Conservation (phyloP, 768 basidiomycete species). For the Leccinum fibrillosum region DNA sequence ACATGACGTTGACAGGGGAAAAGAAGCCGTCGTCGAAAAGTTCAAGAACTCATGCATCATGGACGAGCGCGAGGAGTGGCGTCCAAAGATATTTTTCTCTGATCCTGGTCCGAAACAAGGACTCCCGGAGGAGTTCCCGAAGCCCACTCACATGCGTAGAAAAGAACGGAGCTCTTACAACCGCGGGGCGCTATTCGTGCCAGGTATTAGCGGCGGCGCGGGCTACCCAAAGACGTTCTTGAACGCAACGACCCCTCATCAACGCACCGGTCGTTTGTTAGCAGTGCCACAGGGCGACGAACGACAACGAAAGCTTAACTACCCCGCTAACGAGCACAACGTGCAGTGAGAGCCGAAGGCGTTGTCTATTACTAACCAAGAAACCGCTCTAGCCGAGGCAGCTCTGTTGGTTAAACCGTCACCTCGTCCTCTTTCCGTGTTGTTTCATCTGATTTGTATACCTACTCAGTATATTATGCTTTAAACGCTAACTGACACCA, state of each 20-base stretch:
- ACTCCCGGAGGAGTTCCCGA: constrained; percentile 75
- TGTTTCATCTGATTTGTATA: constrained; percentile 28
- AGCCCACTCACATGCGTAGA: constrained; percentile 74
- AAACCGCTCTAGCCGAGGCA: not conserved
- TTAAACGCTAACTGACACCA: constrained; percentile 27
- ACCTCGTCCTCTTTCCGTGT: constrained; percentile 2
- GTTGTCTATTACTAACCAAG: not conserved
- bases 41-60: constrained; percentile 91
- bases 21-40: constrained; percentile 86
- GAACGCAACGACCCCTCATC: constrained; percentile 19
- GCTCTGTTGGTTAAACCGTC: constrained; percentile 8
- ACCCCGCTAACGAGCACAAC: constrained; percentile 6
- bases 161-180: constrained; percentile 83
- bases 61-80: constrained; percentile 81
- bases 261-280: constrained; percentile 16
- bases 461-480: constrained; percentile 28
- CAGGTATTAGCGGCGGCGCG: constrained; percentile 33
- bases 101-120: constrained; percentile 68
- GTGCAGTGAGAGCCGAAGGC: constrained; percentile 3
- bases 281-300: constrained; percentile 19
- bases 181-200: constrained; percentile 68
- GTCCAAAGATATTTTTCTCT: constrained; percentile 82
- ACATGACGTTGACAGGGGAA: constrained; percentile 52
- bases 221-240: constrained; percentile 29
- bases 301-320: constrained; percentile 23